phyloP scores from a whole-genome alignment of 345 rosid genomes.

The Eucalyptus regnans region DNA sequence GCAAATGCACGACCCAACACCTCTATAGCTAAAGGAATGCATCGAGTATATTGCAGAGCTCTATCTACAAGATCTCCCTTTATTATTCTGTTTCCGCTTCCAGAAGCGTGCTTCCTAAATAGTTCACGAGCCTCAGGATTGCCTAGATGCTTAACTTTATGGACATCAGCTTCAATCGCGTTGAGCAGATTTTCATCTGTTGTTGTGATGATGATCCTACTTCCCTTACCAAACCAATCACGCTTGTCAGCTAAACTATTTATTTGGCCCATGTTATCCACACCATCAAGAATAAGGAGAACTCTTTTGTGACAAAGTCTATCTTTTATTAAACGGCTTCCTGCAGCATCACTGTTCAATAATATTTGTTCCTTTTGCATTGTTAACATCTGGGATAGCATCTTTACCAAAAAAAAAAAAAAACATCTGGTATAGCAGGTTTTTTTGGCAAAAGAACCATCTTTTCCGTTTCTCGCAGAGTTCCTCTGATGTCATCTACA shows the following conservation, averaged over 20 bases:
- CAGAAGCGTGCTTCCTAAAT: rapidly evolving
- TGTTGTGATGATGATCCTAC: background rate
- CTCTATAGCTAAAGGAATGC: background rate
- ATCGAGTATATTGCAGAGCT: background rate
- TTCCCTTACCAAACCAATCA: background rate
- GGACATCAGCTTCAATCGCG: rapidly evolving
- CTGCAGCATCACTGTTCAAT: background rate
- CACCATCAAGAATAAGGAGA: background rate
- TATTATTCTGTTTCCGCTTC: rapidly evolving
- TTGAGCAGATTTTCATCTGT: rapidly evolving
- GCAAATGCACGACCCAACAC: background rate
- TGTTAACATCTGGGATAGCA: no score
- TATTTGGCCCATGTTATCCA: background rate
- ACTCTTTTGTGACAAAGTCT: background rate
- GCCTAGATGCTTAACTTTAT: no score
- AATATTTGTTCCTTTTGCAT: no score
- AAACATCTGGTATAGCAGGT: rapidly evolving
- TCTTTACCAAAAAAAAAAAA: no score
- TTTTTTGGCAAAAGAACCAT: background rate
- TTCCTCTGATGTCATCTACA: background rate
- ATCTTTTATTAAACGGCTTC: rapidly evolving
- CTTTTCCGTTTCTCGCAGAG: rapidly evolving
- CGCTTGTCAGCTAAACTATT: rapidly evolving
- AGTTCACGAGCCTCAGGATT: no score
- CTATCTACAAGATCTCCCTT: background rate